These are phyloP conservation scores for Wickerhamiella dianesei DNA, from an alignment of 805 yeast species.

Conservation along the genomic window DNA sequence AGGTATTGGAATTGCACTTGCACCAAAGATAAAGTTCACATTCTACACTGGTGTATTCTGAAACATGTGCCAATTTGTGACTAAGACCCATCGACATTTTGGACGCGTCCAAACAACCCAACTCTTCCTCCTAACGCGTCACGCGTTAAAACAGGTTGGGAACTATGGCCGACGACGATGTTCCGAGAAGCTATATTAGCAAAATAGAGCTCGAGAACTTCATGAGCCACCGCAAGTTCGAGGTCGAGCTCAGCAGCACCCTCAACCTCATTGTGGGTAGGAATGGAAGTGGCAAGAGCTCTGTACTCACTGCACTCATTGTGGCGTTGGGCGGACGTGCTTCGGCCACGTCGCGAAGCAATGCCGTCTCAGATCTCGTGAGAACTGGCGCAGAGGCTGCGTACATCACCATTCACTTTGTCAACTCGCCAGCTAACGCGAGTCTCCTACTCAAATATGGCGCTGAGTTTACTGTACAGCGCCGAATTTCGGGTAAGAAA, in stretches of 20 bases:
- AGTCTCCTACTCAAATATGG: constrained; percentile 59
- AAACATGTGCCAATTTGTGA: too few relatives aligned
- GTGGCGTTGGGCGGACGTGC: constrained; percentile 86
- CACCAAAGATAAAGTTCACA: too few relatives aligned
- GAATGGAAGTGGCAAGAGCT: constrained; percentile 87
- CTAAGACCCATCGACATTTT: too few relatives aligned
- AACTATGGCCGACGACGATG: too few relatives aligned
- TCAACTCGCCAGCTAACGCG: constrained; percentile 40
- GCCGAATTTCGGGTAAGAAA: constrained; percentile 36
- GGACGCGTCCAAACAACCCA: too few relatives aligned
- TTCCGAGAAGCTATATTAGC: constrained; percentile 43
- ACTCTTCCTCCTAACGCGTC: too few relatives aligned
- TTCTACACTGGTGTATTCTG: too few relatives aligned
- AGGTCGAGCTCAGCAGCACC: constrained; percentile 59
- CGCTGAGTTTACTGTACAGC: constrained; percentile 49
- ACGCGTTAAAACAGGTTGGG: neutral
- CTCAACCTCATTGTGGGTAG: constrained; percentile 79
- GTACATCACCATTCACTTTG: constrained; percentile 47
- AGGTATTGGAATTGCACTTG: too few relatives aligned
- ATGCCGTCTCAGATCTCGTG: constrained; percentile 52
- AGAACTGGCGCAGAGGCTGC: constrained; percentile 66
- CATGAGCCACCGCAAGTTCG: constrained; percentile 55
- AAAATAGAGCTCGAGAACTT: constrained; percentile 37
- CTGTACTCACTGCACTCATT: constrained; percentile 74
- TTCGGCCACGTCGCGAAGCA: constrained; percentile 72